Evolutionary conservation across 345 rosid species (phyloP).

Genomic region (Salix caprea): DNA sequence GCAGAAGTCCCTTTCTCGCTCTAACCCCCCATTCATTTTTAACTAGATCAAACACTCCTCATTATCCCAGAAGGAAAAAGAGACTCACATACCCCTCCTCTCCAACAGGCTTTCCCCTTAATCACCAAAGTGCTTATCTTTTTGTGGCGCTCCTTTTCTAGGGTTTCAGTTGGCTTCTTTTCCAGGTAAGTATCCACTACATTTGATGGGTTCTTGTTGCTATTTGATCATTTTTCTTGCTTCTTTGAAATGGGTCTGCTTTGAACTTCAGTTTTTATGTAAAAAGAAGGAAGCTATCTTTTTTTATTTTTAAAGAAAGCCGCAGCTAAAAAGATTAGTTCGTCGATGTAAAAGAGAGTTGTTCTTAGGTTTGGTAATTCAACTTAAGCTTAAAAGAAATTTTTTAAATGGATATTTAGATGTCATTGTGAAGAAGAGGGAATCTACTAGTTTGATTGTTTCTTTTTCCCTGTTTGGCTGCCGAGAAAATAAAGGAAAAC

Average conservation of each 20-base stretch:
- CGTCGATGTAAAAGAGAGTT: neutral
- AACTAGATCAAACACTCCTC: conserved; percentile 1
- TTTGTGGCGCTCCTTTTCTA: conserved; percentile 4
- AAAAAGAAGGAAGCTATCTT: too few relatives aligned
- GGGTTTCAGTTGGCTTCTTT: conserved; percentile 24
- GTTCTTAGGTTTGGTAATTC: neutral
- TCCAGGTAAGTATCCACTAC: conserved; percentile 11
- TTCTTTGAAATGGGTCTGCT: neutral
- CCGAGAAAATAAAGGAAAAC: neutral
- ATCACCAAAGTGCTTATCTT: neutral
- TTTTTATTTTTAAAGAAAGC: neutral
- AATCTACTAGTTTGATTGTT: neutral
- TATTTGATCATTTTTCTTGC: neutral
- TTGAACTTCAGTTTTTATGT: neutral
- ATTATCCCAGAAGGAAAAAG: conserved; percentile 2
- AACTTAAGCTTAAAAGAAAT: neutral
- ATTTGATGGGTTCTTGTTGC: neutral
- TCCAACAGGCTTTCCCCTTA: neutral
- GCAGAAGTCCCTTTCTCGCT: neutral
- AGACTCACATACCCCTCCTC: neutral
- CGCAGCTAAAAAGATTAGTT: neutral
- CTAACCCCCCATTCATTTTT: neutral
- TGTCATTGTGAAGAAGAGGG: neutral
- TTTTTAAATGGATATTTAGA: neutral
- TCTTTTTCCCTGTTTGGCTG: neutral